Base-by-base conservation (phyloP, 768 basidiomycete genomes). In the Phanerochaete sordida region DNA sequence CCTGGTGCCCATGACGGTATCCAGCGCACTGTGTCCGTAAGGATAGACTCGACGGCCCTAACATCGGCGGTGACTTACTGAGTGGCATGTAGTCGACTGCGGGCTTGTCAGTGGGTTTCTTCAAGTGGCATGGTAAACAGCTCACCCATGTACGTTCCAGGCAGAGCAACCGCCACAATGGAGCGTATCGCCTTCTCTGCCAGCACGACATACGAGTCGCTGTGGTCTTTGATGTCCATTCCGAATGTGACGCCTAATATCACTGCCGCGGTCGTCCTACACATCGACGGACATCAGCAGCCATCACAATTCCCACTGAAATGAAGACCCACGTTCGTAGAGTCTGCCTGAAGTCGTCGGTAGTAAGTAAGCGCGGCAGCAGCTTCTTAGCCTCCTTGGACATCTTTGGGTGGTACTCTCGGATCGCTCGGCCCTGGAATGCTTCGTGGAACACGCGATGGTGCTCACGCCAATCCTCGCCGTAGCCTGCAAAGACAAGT, bases 341-440 rank as follows among this genome's bases (percentile, higher is more conserved):
- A 53, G 43, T n/a, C 6, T 23, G 8, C 8, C 62, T 47, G 33
- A 74, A 71, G 21, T 65, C 64, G 2, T 65, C 62, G 28, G 73
- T 52, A 33, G 68, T 64, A 13, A 72, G 57, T n/a, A 75, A 56
- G 21, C 61, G 64, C 6, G 49, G n/a, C 23, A 74, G 64, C 9
- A 74, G 52, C 12, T 56, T 66, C 39, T 62, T 64, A 31, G 66
- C 62, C 55, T 74, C 73, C 51, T 59, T 54, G n/a, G 50, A 62
- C 61, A 71, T 69, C 8, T 67, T 56, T 1, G 61, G 64, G 11
- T 55, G 60, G 54, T 68, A 74, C 27, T 58, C 54, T 21, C 58
- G 16, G 1, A 70, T 21, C 8, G 51, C 61, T 28, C 28, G 3
- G 45, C 56, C 60, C 11, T 60, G 16, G 46, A 44, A 59, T 3